Evolutionary conservation across 371 early-diverging fungal species (phyloP).

Genomic region (Mortierella sp.): DNA sequence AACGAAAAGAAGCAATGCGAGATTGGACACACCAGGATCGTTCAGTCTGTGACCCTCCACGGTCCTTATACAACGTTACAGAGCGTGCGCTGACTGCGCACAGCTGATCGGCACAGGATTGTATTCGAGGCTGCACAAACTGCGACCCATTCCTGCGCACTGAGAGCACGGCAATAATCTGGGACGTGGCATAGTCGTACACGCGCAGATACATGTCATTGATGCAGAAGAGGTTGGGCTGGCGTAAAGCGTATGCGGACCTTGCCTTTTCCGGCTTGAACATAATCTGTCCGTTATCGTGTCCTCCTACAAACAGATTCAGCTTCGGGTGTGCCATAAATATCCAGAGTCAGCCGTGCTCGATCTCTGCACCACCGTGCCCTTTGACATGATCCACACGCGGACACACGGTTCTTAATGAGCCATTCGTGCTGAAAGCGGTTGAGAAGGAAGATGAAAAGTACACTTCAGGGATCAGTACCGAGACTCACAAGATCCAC

Average conservation of each 20-base stretch:
- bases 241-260: slow-evolving; percentile 88
- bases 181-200: slow-evolving; percentile 80
- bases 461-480: no score
- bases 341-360: slow-evolving; percentile 98
- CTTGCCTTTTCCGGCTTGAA: slow-evolving; percentile 97
- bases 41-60: no score
- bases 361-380: slow-evolving; percentile 92
- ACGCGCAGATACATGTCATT: slow-evolving; percentile 85
- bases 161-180: slow-evolving; percentile 82
- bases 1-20: no score
- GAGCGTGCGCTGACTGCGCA: no score
- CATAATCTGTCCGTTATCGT: slow-evolving; percentile 97
- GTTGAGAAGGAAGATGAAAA: no score
- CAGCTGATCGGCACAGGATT: no score
- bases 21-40: no score
- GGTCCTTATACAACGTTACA: no score
- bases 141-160: slow-evolving; percentile 76
- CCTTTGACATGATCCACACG: slow-evolving; percentile 96
- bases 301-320: slow-evolving; percentile 95
- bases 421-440: no score
- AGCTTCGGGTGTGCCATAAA: slow-evolving; percentile 94
- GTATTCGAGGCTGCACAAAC: slow-evolving; percentile 78
- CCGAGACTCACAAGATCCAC: no score
- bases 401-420: no score
- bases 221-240: slow-evolving; percentile 85